Conservation (phyloP, 225 moss, liverwort and hornwort species). For the Bryoerythrophyllum caledonicum region DNA sequence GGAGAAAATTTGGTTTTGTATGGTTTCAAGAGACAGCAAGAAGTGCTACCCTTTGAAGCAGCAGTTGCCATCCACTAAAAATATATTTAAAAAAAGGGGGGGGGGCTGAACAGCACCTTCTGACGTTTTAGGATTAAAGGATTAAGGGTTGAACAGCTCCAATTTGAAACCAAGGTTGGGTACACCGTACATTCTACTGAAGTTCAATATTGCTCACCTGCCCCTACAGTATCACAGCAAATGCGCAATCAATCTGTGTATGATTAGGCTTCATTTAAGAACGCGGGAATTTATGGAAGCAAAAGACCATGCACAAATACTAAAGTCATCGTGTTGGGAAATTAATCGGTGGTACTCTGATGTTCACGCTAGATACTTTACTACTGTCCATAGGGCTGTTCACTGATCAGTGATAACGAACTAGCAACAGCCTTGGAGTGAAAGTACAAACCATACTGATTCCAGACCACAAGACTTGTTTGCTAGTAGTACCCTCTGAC, state of each 20-base stretch:
- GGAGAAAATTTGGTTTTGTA: too few species aligned
- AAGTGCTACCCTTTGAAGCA: too few species aligned
- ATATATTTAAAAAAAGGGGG: too few species aligned
- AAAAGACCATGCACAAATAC: background rate
- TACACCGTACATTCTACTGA: background rate
- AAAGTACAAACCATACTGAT: constrained; percentile 16
- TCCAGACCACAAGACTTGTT: background rate
- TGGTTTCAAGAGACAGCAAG: too few species aligned
- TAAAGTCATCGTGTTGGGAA: background rate
- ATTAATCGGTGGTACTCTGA: constrained; percentile 5
- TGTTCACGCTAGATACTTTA: background rate
- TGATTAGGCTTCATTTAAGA: constrained; percentile 29
- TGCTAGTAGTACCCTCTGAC: constrained; percentile 1
- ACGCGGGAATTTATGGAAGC: background rate
- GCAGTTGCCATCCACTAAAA: too few species aligned
- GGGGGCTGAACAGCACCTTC: too few species aligned
- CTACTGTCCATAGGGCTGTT: background rate
- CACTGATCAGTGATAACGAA: constrained; percentile 13
- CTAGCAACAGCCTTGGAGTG: background rate
- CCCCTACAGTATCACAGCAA: constrained; percentile 1
- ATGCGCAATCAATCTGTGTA: constrained; percentile 10
- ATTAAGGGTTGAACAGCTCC: background rate
- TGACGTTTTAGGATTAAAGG: too few species aligned
- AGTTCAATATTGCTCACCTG: background rate
- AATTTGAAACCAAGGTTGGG: background rate